phyloP scores from a whole-genome alignment of 306 rosid species.

The Cicer chorassanicum region DNA sequence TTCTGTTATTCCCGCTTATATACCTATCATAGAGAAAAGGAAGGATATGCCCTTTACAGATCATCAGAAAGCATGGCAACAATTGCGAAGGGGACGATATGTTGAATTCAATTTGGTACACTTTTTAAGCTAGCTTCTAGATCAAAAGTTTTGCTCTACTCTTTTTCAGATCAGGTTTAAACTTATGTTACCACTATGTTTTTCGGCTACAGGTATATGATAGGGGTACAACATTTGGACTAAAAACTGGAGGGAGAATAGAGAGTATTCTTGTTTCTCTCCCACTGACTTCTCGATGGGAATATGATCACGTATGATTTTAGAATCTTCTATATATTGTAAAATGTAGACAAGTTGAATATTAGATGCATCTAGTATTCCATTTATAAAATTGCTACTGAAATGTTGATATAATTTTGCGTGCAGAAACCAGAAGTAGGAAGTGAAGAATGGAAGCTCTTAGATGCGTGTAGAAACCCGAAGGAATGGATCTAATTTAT shows the following conservation, averaged over 20 bases:
- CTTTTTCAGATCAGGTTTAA: constrained; percentile 16
- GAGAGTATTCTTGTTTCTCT: constrained; percentile 99
- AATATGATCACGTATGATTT: constrained; percentile 84
- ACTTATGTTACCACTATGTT: background rate
- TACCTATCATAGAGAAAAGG: constrained; percentile 92
- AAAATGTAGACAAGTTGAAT: constrained; percentile 10
- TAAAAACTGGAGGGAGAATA: constrained; percentile 97
- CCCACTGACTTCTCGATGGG: constrained; percentile 97
- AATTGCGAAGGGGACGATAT: constrained; percentile 90
- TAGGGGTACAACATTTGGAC: constrained; percentile 96
- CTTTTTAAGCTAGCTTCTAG: constrained; percentile 30
- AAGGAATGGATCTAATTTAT: constrained; percentile 78
- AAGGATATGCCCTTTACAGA: constrained; percentile 81
- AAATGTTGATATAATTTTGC: constrained; percentile 36
- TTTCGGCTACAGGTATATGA: constrained; percentile 75
- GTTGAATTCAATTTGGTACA: constrained; percentile 94
- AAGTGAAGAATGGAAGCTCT: constrained; percentile 94
- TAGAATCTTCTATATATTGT: constrained; percentile 10
- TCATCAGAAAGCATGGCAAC: constrained; percentile 92
- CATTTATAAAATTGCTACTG: constrained; percentile 28
- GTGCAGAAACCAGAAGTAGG: constrained; percentile 96
- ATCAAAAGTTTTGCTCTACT: background rate
- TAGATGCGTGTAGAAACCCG: constrained; percentile 97
- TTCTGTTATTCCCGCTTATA: constrained; percentile 89
- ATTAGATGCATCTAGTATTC: background rate